Conservation (phyloP, 2,329 filamentous ascomycete genomes). For the Tolypocladium capitatum region DNA sequence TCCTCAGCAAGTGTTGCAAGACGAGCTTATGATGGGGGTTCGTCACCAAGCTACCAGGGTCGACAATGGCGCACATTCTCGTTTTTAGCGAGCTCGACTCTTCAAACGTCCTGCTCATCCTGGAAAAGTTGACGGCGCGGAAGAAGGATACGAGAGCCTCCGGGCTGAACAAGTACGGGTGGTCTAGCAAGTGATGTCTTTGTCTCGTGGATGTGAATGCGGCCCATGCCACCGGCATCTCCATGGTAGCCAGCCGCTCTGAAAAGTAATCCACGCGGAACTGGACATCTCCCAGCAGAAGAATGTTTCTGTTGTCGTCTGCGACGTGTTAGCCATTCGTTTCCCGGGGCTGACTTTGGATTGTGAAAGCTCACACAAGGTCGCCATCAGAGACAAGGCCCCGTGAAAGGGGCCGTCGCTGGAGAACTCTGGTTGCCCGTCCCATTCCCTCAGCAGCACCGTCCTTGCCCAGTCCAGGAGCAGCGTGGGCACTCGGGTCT, state of each 20-base stretch:
- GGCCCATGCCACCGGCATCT: conserved; percentile 62
- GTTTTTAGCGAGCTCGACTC: conserved; percentile 46
- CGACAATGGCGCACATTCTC: conserved; percentile 42
- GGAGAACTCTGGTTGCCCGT: conserved; percentile 57
- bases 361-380: conserved; percentile 47
- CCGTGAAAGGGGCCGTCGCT: conserved; percentile 62
- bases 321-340: conserved; percentile 6
- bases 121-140: conserved; percentile 72
- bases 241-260: conserved; percentile 60
- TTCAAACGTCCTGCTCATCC: conserved; percentile 72
- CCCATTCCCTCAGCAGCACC: conserved; percentile 68
- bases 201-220: conserved; percentile 47
- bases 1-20: conserved; percentile 49
- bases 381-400: conserved; percentile 59
- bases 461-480: conserved; percentile 61
- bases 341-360: neutral
- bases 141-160: conserved; percentile 70
- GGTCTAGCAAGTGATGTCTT: conserved; percentile 63
- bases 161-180: conserved; percentile 65
- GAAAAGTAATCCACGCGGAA: conserved; percentile 67
- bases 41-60: conserved; percentile 39
- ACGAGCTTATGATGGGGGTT: conserved; percentile 46
- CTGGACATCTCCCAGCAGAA: conserved; percentile 53
- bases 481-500: conserved; percentile 41
- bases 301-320: conserved; percentile 49